phyloP scores from a whole-genome alignment of 768 basidiomycete species.

The Tylopilus cervinicoccineus region DNA sequence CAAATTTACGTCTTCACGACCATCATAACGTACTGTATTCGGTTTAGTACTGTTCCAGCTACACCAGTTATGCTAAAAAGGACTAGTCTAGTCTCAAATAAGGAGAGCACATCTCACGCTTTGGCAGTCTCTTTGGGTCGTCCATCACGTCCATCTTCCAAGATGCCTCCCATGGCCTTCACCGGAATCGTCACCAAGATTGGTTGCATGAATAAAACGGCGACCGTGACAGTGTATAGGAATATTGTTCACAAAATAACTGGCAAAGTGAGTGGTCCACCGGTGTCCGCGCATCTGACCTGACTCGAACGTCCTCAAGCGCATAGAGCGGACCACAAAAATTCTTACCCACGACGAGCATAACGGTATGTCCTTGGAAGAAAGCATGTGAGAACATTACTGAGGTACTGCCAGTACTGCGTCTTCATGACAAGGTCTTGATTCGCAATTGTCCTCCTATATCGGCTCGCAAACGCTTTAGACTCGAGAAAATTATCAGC shows the following conservation, averaged over 20 bases:
- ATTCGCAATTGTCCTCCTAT: slow-evolving; percentile 82
- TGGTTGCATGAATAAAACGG: slow-evolving; percentile 82
- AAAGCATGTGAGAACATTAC: background rate
- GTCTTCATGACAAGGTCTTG: slow-evolving; percentile 63
- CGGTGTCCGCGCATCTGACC: background rate
- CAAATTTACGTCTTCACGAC: slow-evolving; percentile 35
- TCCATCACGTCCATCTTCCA: slow-evolving; percentile 7
- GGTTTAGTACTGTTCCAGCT: too few relatives aligned
- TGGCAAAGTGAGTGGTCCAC: slow-evolving; percentile 55
- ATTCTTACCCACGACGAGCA: slow-evolving; percentile 71
- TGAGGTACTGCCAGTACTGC: slow-evolving; percentile 45
- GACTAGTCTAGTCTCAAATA: too few relatives aligned
- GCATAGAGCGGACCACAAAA: slow-evolving; percentile 73
- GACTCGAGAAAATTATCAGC: slow-evolving; percentile 57
- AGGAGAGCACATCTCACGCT: slow-evolving; percentile 2
- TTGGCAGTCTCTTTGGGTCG: too few relatives aligned
- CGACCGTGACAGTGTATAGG: slow-evolving; percentile 76
- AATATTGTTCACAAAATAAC: slow-evolving; percentile 69
- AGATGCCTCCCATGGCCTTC: slow-evolving; percentile 77
- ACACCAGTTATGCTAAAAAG: too few relatives aligned
- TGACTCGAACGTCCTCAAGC: slow-evolving; percentile 36
- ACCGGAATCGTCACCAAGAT: slow-evolving; percentile 74
- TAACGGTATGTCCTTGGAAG: slow-evolving; percentile 48
- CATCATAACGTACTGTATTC: too few relatives aligned
- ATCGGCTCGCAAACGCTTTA: slow-evolving; percentile 77